Evolutionary conservation across 768 basidiomycete species (phyloP), one percentile per base, ranked within the genome.

Genomic region (Lactarius deliciosus): DNA sequence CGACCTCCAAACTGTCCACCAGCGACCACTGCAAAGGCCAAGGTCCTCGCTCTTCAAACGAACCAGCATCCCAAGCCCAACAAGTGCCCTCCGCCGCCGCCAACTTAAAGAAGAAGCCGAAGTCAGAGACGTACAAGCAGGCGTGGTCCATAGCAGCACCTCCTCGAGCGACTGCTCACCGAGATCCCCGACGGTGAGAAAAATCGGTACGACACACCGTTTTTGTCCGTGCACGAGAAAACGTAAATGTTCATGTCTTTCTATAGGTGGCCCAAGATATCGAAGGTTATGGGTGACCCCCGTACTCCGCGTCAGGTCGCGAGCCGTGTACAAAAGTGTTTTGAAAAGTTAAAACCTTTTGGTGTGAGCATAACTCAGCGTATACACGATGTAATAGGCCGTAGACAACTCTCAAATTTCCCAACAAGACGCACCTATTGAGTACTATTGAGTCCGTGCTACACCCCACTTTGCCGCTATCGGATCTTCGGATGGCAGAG

Each of bases 241-340:
- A 28, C 16, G 40, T 53, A 62, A 58, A 68, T 38, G 70, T 57
- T 53, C 47, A 50, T n/a, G n/a, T 22, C 13, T 9, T 18, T 57
- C 47, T 34, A 56, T 71, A 92, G 91, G 61, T 93, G 89, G 89
- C 81, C 86, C 63, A 90, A 91, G 75, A 93, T 93, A 60, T 93
- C 91, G 16, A 79, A 81, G 61, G 92, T 89, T 41, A 94, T 94
- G 92, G 80, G 85, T 57, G 91, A 91, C 0, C 80, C 80, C 54
- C 78, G 91, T 64, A 92, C 92, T 4, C 86, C 91, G 5, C 78
- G 91, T 67, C 92, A 94, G 78, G 92, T 94, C n/a, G 91, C 91
- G 43, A 92, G 90, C 78, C 83, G 91, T 20, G 91, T 94, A 62
- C 92, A 94, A 72, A 94, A 94, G 76, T 93, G 92, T 76, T 88